Evolutionary conservation across 108 stramenopile genomes (phyloP).

Genomic region (Poteriospumella lacustris): DNA sequence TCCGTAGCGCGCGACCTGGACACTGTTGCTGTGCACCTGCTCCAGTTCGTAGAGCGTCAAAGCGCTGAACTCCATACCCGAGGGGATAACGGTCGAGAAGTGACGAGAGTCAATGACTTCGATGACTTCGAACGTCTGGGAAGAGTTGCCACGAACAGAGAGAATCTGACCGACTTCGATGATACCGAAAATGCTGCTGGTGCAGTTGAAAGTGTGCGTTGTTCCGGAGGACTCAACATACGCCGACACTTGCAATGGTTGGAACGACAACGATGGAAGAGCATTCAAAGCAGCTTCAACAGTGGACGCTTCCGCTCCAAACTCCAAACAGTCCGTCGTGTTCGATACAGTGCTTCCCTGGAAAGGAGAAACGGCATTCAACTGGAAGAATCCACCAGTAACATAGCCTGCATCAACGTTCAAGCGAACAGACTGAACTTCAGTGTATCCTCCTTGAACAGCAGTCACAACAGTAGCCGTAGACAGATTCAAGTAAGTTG

Average conservation of each 20-base stretch:
- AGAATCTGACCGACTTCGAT: background rate
- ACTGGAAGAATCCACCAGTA: slow-evolving; percentile 42
- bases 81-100: too few species aligned
- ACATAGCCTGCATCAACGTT: slow-evolving; percentile 58
- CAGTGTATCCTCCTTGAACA: slow-evolving; percentile 62
- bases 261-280: background rate
- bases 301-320: background rate
- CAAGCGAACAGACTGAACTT: slow-evolving; percentile 57
- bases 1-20: slow-evolving; percentile 33
- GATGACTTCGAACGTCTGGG: background rate
- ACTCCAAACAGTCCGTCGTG: slow-evolving; percentile 38
- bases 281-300: background rate
- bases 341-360: background rate
- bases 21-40: background rate
- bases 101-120: too few species aligned
- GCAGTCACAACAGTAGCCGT: slow-evolving; percentile 49
- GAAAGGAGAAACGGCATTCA: background rate
- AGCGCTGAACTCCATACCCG: background rate
- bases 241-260: background rate
- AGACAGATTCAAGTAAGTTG: background rate
- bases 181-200: background rate
- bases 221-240: background rate
- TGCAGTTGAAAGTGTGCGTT: background rate
- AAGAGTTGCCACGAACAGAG: too few species aligned
- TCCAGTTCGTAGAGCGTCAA: background rate